A percentile compares a stretch with the other conserved stretches of the same genome.
phyloP scores from a whole-genome alignment of 331 rosid species.

The Dryas integrifolia region DNA sequence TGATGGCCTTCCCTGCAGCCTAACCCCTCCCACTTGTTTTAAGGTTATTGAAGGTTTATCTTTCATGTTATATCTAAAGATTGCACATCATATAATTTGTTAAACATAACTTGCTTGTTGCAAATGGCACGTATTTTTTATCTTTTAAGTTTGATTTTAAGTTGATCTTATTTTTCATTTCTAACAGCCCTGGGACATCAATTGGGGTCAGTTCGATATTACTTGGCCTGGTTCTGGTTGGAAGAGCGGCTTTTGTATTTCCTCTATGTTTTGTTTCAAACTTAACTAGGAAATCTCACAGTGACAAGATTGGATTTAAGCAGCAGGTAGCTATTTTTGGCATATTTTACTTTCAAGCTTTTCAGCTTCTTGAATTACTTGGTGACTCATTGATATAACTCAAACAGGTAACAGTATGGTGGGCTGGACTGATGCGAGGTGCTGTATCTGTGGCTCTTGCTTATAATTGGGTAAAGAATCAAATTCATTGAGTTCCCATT shows the following conservation, averaged over 20 bases:
- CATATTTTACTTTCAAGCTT: background rate
- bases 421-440: constrained; percentile 82
- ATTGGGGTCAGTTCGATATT: constrained; percentile 47
- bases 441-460: constrained; percentile 79
- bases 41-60: background rate
- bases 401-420: constrained; percentile 64
- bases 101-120: constrained; percentile 11
- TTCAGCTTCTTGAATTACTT: constrained; percentile 6
- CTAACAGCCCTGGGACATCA: constrained; percentile 53
- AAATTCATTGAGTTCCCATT: background rate
- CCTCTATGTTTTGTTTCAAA: constrained; percentile 57
- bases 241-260: constrained; percentile 73
- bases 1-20: background rate
- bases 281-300: constrained; percentile 39
- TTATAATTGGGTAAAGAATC: constrained; percentile 51
- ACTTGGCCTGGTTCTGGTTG: constrained; percentile 53
- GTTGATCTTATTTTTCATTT: constrained; percentile 19
- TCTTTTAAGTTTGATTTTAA: constrained; percentile 9
- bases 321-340: constrained; percentile 49
- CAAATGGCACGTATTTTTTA: background rate
- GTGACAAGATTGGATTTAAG: constrained; percentile 46
- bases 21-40: background rate
- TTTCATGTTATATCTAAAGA: background rate
- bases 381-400: constrained; percentile 1
- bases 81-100: background rate